These are phyloP conservation scores for Geranium rotundifolium DNA, from an alignment of 345 rosid genomes.

Conservation along the genomic window DNA sequence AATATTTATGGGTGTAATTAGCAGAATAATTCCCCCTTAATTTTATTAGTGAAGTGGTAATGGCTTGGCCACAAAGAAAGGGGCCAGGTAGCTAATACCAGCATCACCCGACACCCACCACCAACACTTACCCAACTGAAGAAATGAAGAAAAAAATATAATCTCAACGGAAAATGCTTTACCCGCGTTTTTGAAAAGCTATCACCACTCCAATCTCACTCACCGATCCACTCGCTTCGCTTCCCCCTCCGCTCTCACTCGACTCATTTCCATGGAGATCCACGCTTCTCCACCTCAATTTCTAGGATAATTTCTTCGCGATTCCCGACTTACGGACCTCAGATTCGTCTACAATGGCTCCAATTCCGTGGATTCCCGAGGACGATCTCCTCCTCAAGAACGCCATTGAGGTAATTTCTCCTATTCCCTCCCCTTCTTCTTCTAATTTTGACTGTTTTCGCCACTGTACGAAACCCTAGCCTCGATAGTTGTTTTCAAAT, in stretches of 20 bases:
- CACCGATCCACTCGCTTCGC: neutral
- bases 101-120: too few species aligned
- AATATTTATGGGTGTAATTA: too few species aligned
- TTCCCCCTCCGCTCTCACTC: neutral
- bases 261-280: slow-evolving; percentile 5
- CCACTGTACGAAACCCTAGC: neutral
- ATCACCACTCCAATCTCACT: neutral
- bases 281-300: slow-evolving; percentile 1
- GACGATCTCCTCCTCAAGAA: slow-evolving; percentile 59
- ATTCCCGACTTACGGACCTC: neutral
- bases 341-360: slow-evolving; percentile 16
- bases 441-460: neutral
- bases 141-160: too few species aligned
- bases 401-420: slow-evolving; percentile 49
- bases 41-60: too few species aligned
- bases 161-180: neutral
- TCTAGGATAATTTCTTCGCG: neutral
- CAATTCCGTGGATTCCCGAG: slow-evolving; percentile 44
- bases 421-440: neutral
- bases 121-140: too few species aligned
- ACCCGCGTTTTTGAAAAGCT: slow-evolving; percentile 9
- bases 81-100: too few species aligned
- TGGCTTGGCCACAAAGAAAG: too few species aligned
- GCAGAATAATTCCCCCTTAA: too few species aligned
- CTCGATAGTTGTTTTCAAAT: neutral